Evolutionary conservation across 2,329 filamentous ascomycete genomes (phyloP), one percentile per base, ranked within the genome.

Genomic region (Hyphodiscus sp.): DNA sequence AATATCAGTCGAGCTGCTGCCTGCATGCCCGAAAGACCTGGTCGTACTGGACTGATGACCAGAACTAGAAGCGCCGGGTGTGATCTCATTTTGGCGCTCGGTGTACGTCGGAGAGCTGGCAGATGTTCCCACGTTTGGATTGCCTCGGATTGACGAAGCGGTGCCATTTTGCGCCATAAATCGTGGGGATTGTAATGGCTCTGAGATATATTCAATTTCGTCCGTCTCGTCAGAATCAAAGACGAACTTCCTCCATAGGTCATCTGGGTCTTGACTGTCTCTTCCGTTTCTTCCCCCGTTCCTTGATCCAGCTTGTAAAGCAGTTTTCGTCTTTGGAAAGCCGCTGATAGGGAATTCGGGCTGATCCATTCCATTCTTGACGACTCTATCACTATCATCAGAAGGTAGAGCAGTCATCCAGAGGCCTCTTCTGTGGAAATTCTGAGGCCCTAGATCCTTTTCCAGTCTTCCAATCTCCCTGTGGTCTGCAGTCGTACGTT

Each of bases 241-340:
- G 20, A 66, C 61, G 49, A 66, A 64, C 38, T 59, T 62, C 47
- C 54, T 66, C 65, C 64, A 67, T 23, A 58, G 29, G 13, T 63
- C 58, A 49, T 62, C 57, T 11, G 53, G 23, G 23, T 59, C 55
- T 45, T 10, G 4, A 26, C 8, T 1, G 45, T 26, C 13, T n/a
- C 16, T 38, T 38, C 11, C 3, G 45, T 26, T 38, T n/a, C 16
- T 38, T 38, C 11, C 33, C 16, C 2, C 11, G 33, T 4, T 38
- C 16, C 4, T 38, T 4, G 11, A 38, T 5, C 13, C 4, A 15
- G 33, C 33, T 38, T 38, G 33, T 13, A 38, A 13, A 38, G 11
- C 4, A 2, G 11, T 13, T 4, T 13, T 38, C 11, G 33, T 13
- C 11, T 2, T 13, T 13, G 11, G 11, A n/a, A 6, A 10, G 11